Evolutionary conservation across 2,329 filamentous ascomycete genomes (phyloP), one percentile per base, ranked within the genome.

Genomic region (Microsporum audouinii): DNA sequence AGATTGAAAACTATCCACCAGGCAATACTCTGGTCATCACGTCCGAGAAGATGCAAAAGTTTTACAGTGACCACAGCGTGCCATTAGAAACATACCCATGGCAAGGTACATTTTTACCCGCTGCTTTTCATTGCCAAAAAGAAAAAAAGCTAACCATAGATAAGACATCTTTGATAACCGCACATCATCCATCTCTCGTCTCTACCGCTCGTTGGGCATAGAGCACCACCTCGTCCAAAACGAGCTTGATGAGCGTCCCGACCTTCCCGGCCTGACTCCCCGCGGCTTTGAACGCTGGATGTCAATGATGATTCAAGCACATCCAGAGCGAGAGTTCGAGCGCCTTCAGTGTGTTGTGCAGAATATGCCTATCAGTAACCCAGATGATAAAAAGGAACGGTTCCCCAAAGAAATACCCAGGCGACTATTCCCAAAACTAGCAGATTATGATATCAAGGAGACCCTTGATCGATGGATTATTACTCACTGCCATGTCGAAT

Each of bases 381-480:
- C 84, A 0, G 80, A 85, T 51, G 82, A 87, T 56, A 82, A 80
- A 64, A 84, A 82, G 8, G 88, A 91, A 71, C 79, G 88, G 1
- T 86, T 95, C 60, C 91, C 90, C 0, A 90, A 89, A 65, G 86
- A 91, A 66, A 79, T 95, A 2, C 86, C 88, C 0, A 80, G 89
- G 45, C 81, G 87, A 58, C 78, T 94, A 2, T 82, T 95, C 43
- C 90, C 90, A 0, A 75, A 77, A 0, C 71, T 73, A 5, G 77
- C 81, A 0, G 83, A 89, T 65, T 68, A 79, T 0, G 76, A 81
- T 36, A 76, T 82, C 0, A 81, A 84, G 60, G 82, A 85, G 63
- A 75, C 83, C 23, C 75, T 91, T 6, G 81, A 85, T 17, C 78
- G 82, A 49, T 80, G 82, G 1, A 77, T 91, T 17, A 77, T 78